Conservation (phyloP, 2,329 filamentous ascomycete species). For the Phoma sp. region DNA sequence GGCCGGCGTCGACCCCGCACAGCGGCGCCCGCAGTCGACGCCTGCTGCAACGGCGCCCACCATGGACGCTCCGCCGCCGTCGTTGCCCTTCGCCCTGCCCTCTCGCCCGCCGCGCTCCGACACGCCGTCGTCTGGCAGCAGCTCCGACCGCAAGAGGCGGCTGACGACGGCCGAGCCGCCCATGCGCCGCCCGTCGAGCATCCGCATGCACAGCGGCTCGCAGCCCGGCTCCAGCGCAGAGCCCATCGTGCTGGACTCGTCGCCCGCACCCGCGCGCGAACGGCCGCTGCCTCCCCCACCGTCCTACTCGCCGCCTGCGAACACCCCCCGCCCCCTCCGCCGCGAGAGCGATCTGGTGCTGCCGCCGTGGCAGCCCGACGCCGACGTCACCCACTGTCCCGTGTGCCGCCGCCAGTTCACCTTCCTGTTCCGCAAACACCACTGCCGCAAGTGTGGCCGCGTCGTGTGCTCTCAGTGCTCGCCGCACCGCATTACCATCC, state of each 20-base stretch:
- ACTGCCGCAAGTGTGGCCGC: conserved; percentile 93
- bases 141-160: conserved; percentile 46
- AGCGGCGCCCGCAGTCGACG: conserved; percentile 7
- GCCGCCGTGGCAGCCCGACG: conserved; percentile 88
- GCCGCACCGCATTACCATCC: conserved; percentile 93
- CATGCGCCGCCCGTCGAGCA: conserved; percentile 38
- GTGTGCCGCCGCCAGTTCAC: conserved; percentile 83
- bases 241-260: conserved; percentile 32
- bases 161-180: conserved; percentile 45
- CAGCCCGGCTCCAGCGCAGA: conserved; percentile 26
- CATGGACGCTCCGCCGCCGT: conserved; percentile 10
- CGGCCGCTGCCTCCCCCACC: conserved; percentile 23
- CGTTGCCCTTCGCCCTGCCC: conserved; percentile 28
- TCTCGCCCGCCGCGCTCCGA: conserved; percentile 28
- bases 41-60: conserved; percentile 17
- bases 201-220: conserved; percentile 28
- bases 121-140: conserved; percentile 28
- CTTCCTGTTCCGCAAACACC: conserved; percentile 88
- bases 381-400: conserved; percentile 80
- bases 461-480: conserved; percentile 92
- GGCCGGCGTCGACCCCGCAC: conserved; percentile 26
- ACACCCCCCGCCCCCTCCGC: conserved; percentile 16
- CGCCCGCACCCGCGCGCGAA: conserved; percentile 22
- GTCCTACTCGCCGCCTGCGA: conserved; percentile 18
- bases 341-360: conserved; percentile 60